A percentile compares a stretch with the other conserved stretches of the same genome.
Conservation (phyloP, 2,329 filamentous ascomycete species). For the Calonectria fujianensis region DNA sequence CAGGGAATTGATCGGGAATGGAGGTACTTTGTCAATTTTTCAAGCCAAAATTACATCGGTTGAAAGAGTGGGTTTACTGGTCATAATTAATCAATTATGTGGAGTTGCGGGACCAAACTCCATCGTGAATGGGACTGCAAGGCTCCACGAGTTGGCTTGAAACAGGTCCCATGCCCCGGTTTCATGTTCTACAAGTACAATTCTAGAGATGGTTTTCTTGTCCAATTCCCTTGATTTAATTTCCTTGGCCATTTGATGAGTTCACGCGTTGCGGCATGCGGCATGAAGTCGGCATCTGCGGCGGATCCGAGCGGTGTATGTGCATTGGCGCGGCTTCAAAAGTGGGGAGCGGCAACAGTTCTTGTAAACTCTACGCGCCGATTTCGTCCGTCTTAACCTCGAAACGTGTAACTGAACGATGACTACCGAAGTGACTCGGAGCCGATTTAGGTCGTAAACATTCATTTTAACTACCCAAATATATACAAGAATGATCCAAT, state of each 20-base stretch:
- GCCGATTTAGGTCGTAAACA: conserved; percentile 8
- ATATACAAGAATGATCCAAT: neutral
- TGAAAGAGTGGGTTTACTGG: conserved; percentile 6
- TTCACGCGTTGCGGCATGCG: conserved; percentile 25
- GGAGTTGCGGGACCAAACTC: conserved; percentile 20
- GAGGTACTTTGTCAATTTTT: neutral
- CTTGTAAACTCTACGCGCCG: neutral
- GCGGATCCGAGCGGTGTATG: conserved; percentile 1
- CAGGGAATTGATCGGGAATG: neutral
- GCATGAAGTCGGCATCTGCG: conserved; percentile 26
- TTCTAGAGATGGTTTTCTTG: too few relatives aligned
- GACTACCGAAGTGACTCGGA: conserved; percentile 1
- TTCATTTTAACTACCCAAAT: conserved; percentile 1
- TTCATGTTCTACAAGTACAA: neutral
- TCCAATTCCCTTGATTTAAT: neutral
- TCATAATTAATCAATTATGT: conserved; percentile 18
- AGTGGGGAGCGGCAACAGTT: conserved; percentile 9
- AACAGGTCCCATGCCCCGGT: neutral
- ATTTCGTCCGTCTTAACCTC: neutral
- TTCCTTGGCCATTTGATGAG: neutral
- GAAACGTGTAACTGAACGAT: neutral
- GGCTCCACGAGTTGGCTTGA: neutral
- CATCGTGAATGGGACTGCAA: conserved; percentile 9
- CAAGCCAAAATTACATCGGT: neutral
- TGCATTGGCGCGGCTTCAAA: conserved; percentile 6